phyloP scores from a whole-genome alignment of 352 stramenopile species.

The Stramenopiles sp. region DNA sequence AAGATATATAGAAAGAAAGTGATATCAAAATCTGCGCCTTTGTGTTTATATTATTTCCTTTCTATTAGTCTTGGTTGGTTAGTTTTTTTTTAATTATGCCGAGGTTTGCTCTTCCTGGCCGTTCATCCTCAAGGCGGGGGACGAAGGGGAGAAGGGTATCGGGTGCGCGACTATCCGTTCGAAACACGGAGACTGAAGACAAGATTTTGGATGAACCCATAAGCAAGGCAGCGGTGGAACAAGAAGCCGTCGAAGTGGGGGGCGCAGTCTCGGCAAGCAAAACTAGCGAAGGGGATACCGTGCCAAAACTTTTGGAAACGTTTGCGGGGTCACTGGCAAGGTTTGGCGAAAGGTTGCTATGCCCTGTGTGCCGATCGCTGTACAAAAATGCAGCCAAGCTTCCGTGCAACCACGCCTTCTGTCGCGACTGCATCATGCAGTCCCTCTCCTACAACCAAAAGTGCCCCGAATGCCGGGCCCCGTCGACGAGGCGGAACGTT shows the following conservation, averaged over 20 bases:
- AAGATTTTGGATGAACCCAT: no score
- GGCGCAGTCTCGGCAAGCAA: background rate
- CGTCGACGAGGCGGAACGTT: background rate
- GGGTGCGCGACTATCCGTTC: no score
- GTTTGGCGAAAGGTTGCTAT: background rate
- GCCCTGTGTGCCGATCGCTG: background rate
- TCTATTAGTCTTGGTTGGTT: no score
- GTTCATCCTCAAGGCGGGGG: no score
- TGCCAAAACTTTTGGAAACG: background rate
- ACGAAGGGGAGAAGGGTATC: no score
- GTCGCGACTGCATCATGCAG: background rate
- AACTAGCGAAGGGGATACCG: background rate
- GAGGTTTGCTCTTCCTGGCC: no score
- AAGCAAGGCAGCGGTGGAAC: no score
- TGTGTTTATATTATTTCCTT: no score
- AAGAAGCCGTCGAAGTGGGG: background rate
- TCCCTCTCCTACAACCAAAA: background rate
- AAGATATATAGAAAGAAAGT: no score
- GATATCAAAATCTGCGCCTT: no score
- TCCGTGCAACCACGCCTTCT: background rate
- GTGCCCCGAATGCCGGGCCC: background rate
- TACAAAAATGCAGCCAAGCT: slow-evolving; percentile 1
- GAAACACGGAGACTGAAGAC: no score
- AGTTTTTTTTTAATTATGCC: no score
- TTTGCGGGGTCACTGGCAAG: background rate